A percentile compares a stretch with the other conserved stretches of the same genome.
Evolutionary conservation across 2,329 filamentous ascomycete species (phyloP).

Genomic region (Aspergillus sp.): DNA sequence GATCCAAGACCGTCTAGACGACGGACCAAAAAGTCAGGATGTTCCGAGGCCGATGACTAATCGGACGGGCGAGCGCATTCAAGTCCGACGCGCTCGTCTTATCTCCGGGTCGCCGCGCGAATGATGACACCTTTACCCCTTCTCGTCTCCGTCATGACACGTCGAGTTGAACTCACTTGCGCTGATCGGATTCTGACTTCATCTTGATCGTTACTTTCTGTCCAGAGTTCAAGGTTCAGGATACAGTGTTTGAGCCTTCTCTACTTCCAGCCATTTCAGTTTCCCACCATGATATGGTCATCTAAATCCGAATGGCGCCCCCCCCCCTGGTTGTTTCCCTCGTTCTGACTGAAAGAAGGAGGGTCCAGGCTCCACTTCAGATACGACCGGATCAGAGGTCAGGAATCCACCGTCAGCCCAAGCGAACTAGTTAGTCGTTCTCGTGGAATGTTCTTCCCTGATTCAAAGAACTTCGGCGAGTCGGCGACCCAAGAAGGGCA

Average conservation of each 20-base stretch:
- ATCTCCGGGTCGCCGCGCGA: slow-evolving; percentile 4
- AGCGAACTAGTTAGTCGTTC: not conserved
- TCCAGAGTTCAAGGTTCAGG: too few species aligned
- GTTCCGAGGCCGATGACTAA: slow-evolving; percentile 6
- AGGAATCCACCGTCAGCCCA: slow-evolving; percentile 1
- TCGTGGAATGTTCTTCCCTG: slow-evolving; percentile 8
- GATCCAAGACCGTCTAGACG: not conserved
- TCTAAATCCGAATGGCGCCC: not conserved
- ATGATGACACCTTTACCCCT: not conserved
- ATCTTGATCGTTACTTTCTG: not conserved
- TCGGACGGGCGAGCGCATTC: slow-evolving; percentile 2
- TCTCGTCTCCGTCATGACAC: slow-evolving; percentile 4
- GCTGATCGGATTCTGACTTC: not conserved
- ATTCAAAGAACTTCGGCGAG: not conserved
- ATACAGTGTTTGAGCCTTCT: too few species aligned
- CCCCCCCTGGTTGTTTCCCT: not conserved
- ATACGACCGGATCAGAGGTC: not conserved
- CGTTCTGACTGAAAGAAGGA: not conserved
- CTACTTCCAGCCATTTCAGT: too few species aligned
- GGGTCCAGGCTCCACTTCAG: slow-evolving; percentile 4
- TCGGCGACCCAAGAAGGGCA: not conserved
- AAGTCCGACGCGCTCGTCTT: slow-evolving; percentile 1
- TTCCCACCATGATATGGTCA: not conserved
- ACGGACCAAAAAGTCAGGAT: too few species aligned
- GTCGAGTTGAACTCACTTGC: slow-evolving; percentile 4